Evolutionary conservation across 371 early-diverging fungal genomes (phyloP).

Genomic region (Mortierella sp.): DNA sequence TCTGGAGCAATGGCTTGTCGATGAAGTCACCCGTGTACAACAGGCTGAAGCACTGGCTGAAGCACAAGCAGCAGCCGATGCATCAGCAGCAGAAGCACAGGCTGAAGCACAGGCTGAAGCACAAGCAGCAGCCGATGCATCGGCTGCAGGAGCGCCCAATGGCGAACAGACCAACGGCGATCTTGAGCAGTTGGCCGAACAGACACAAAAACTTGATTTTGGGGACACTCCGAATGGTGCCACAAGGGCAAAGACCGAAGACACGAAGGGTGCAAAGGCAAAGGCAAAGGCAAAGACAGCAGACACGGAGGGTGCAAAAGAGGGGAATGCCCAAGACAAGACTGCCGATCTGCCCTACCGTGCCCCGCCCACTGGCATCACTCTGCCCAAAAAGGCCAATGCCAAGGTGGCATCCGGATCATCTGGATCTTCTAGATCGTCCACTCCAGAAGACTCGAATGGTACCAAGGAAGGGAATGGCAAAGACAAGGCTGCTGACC

Average conservation of each 20-base stretch:
- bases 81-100: not conserved
- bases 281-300: no score
- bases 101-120: not conserved
- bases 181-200: conserved; percentile 14
- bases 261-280: no score
- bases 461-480: no score
- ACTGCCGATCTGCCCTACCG: conserved; percentile 35
- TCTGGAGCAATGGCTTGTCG: conserved; percentile 36
- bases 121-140: not conserved
- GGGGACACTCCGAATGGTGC: conserved; percentile 1
- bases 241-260: not conserved
- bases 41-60: conserved; percentile 19
- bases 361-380: conserved; percentile 41
- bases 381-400: conserved; percentile 15
- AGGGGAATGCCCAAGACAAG: no score
- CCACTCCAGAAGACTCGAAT: no score
- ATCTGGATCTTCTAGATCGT: no score
- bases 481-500: conserved; percentile 14
- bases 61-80: not conserved
- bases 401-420: not conserved
- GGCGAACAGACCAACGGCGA: not conserved
- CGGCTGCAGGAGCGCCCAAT: not conserved
- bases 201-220: conserved; percentile 23
- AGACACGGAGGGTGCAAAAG: no score
- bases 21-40: conserved; percentile 43